Evolutionary conservation across 306 rosid species (phyloP).

Genomic region (Castanea mollissima): DNA sequence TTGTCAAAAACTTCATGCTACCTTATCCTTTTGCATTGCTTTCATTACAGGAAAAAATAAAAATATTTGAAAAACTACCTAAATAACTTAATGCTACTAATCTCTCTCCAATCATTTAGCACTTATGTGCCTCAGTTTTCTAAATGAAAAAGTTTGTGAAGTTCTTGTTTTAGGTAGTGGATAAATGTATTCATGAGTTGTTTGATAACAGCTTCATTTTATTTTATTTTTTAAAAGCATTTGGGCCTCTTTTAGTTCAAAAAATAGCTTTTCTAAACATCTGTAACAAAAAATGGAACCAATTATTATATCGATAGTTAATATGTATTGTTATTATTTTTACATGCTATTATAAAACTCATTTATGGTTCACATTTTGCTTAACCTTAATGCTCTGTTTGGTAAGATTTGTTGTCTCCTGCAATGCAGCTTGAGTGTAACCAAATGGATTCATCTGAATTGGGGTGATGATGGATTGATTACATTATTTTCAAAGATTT

Average conservation of each 20-base stretch:
- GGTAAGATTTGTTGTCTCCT: constrained; percentile 22
- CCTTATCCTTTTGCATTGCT: background rate
- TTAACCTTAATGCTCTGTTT: constrained; percentile 8
- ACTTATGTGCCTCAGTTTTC: no score
- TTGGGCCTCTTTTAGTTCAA: no score
- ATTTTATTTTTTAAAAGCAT: no score
- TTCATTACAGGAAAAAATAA: no score
- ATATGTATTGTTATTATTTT: background rate
- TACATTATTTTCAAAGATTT: constrained; percentile 66
- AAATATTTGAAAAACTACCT: no score
- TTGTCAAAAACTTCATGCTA: background rate
- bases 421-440: constrained; percentile 79
- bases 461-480: constrained; percentile 95
- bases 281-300: background rate
- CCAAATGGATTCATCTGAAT: constrained; percentile 96
- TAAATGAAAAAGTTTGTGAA: background rate
- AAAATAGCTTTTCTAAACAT: background rate
- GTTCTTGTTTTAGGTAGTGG: background rate
- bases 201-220: no score
- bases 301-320: background rate
- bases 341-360: background rate
- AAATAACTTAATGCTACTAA: no score
- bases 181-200: no score
- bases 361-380: background rate
- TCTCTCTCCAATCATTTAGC: no score